Evolutionary conservation across 1,139 yeast genomes (phyloP).

Genomic region (Saccharomyces pastorianus): DNA sequence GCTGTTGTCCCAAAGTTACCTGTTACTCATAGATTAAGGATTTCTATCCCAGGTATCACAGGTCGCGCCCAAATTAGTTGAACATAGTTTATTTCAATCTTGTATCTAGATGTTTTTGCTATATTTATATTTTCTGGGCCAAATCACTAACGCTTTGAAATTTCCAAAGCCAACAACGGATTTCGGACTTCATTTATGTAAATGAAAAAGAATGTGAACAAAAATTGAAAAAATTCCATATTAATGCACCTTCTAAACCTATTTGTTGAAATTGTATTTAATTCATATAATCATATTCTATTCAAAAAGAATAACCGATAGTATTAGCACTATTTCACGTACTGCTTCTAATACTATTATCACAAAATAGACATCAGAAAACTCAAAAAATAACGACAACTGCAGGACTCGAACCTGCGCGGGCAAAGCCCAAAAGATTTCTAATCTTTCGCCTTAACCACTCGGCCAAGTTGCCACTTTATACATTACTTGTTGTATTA

Average conservation of each 20-base stretch:
- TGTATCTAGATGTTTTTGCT: background rate
- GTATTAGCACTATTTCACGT: no score
- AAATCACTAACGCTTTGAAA: background rate
- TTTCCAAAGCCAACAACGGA: background rate
- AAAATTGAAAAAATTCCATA: background rate
- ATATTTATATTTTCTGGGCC: background rate
- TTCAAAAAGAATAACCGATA: background rate
- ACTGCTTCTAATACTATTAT: background rate
- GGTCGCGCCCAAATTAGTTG: constrained; percentile 32
- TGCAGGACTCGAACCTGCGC: constrained; percentile 36
- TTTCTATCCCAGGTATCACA: constrained; percentile 45
- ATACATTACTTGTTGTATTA: no score
- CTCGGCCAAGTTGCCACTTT: constrained; percentile 43
- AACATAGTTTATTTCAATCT: background rate
- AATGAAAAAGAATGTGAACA: background rate
- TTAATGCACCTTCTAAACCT: background rate
- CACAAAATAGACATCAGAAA: background rate
- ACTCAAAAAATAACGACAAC: constrained; percentile 28
- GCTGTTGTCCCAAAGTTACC: constrained; percentile 88
- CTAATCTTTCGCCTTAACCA: constrained; percentile 49
- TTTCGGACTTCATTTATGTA: background rate
- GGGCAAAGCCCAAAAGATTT: constrained; percentile 43
- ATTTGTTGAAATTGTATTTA: background rate
- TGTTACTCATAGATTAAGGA: constrained; percentile 66
- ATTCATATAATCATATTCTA: background rate